A percentile compares a stretch with the other conserved stretches of the same genome.
phyloP scores from a whole-genome alignment of 768 basidiomycete species.

The Hysterangium stoloniferum region DNA sequence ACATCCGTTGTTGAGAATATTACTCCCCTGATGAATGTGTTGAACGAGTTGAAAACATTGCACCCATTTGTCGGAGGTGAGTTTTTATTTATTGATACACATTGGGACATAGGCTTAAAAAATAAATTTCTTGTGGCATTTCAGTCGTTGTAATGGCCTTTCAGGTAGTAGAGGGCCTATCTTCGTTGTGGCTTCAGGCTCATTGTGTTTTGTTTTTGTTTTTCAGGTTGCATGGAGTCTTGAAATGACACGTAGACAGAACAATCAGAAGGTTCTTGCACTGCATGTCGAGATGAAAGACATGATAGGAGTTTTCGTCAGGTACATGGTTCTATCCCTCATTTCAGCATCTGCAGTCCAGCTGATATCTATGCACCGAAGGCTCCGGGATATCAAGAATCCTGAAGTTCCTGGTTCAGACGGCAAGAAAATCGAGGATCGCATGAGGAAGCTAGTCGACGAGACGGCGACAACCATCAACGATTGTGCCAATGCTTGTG shows the following conservation, averaged over 20 bases:
- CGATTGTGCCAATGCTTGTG: conserved; percentile 36
- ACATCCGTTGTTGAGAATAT: too few relatives aligned
- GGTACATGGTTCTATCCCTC: too few relatives aligned
- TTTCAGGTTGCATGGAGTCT: not conserved
- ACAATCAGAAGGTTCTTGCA: not conserved
- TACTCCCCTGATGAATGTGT: not conserved
- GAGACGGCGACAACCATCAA: conserved; percentile 34
- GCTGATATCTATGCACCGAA: conserved; percentile 5
- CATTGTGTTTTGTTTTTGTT: not conserved
- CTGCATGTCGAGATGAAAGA: conserved; percentile 4
- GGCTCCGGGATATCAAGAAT: conserved; percentile 18
- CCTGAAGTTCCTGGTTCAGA: conserved; percentile 21
- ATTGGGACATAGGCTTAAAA: too few relatives aligned
- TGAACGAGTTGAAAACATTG: not conserved
- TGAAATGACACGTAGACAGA: conserved; percentile 2
- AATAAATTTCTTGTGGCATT: not conserved
- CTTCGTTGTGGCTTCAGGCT: not conserved
- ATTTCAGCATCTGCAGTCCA: not conserved
- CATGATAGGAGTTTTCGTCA: conserved; percentile 1
- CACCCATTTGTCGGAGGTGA: conserved; percentile 3
- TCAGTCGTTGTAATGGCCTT: conserved; percentile 2
- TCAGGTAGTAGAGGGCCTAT: not conserved
- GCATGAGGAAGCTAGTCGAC: conserved; percentile 25
- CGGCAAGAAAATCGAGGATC: conserved; percentile 24
- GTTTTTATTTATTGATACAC: not conserved